phyloP scores from a whole-genome alignment of 2,329 filamentous ascomycete species.

The Colletotrichum sp. region DNA sequence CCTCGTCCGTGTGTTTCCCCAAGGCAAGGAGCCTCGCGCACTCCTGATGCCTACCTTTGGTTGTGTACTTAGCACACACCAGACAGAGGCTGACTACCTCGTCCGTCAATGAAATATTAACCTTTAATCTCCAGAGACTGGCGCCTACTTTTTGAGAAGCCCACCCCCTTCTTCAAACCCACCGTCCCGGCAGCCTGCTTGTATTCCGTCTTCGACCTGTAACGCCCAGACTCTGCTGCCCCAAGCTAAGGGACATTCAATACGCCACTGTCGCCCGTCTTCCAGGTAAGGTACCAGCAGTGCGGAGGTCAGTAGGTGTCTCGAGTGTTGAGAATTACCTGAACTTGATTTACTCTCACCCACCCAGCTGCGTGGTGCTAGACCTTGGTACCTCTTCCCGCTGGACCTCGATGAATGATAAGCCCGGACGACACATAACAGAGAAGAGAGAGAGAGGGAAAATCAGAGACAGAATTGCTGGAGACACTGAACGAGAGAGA shows the following conservation, averaged over 20 bases:
- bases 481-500: constrained; percentile 15
- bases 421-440: neutral
- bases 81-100: neutral
- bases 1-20: constrained; percentile 15
- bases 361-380: neutral
- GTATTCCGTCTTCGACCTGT: constrained; percentile 12
- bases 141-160: constrained; percentile 9
- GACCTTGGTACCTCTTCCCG: neutral
- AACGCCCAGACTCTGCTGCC: constrained; percentile 17
- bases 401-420: neutral
- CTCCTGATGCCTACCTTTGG: constrained; percentile 9
- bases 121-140: constrained; percentile 15
- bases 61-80: neutral
- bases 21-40: constrained; percentile 15
- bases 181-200: constrained; percentile 20
- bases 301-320: neutral
- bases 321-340: neutral
- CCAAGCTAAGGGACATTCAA: constrained; percentile 12
- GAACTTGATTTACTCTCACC: neutral
- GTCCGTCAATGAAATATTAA: constrained; percentile 11
- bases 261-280: constrained; percentile 6
- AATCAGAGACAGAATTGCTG: neutral
- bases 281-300: neutral
- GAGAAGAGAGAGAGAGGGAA: neutral
- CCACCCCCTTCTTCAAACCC: constrained; percentile 17